Evolutionary conservation across 129 eudicot genomes (phyloP), one percentile per base, ranked within the genome.

Genomic region (Erigeron canadensis): DNA sequence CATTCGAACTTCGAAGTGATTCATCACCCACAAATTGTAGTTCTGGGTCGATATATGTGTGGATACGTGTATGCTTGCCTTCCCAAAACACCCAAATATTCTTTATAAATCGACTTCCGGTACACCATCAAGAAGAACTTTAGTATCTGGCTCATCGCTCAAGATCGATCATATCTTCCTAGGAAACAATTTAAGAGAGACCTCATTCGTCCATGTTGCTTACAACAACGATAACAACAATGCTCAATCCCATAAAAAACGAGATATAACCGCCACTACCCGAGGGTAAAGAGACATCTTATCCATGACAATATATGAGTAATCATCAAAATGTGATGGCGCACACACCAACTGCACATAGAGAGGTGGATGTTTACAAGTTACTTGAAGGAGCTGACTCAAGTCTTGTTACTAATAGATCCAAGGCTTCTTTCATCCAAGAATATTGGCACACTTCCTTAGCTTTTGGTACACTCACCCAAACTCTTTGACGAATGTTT

Each of bases 371-470:
- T 10, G 10, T 7, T 69, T 44, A 68, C 38, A 67, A 38, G 23
- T 48, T 46, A 40, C 70, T 21, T 42, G 63, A 57, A 67, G 75
- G 75, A 44, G 63, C 2, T 13, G 74, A 77, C 55, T 77, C 81
- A 13, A 86, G 83, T 46, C 93, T 78, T 9, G 39, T 60, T 18
- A 82, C 90, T 44, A 89, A 63, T 41, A 46, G 6, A 63, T 87
- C 94, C 70, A 89, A 75, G 8, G 96, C 96, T 76, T 85, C 96
- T 41, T 79, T 90, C 96, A 90, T 90, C 96, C 96, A 90, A 68
- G 80, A 68, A 43, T 87, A 74, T 37, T 87, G 90, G 12, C 96
- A 90, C 59, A 66, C 84, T 57, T 87, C 85, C 69, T 79, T 87
- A 10, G 95, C 96, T 74, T 85, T 88, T 45, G 75, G 37, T 21